Base-by-base conservation (phyloP, 345 rosid species). In the Mallotus nudiflorus region DNA sequence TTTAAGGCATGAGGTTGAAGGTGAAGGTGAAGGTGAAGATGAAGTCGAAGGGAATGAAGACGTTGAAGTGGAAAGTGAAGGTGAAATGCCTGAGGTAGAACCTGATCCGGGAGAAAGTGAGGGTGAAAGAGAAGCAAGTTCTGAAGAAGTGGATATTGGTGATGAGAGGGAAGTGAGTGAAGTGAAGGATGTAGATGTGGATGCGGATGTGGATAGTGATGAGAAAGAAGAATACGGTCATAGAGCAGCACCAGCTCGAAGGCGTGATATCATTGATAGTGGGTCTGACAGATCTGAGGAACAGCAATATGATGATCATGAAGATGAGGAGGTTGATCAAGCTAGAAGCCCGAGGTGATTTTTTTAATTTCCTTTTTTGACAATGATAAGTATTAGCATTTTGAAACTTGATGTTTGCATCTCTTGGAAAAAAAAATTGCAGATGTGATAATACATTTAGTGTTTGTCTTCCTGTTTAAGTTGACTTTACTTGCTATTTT, bases 251-350 rank as follows among this genome's bases (percentile, higher is more conserved):
- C 80, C 87, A 35, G 87, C 88, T 39, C 70, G 84, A 78, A 88
- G 91, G 62, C 86, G 75, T 61, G 89, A 85, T 61, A 83, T 86
- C 9, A 71, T 92, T 65, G 92, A 95, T 66, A 95, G 96, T 82
- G 97, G 87, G 44, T 92, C 97, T 2, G 98, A 91, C 77, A 85
- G 94, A 81, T 94, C 96, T 14, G 92, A 80, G 73, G 93, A 84
- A 63, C 91, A 82, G 72, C 91, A 73, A 62, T 90, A 81, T 73
- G 81, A 67, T 31, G 91, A 87, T 52, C 82, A 87, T 75, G 96
- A 90, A 54, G 97, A 92, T 68, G 97, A 90, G 78, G 99, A 87
- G 84, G 93, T 90, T 79, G 93, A 92, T 66, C 96, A 89, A 80
- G 79, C 85, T 61, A 83, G 87, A 79, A 86, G 87, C 73, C 83